Base-by-base conservation (phyloP, 106 monocot species). In the Acorus gramineus region DNA sequence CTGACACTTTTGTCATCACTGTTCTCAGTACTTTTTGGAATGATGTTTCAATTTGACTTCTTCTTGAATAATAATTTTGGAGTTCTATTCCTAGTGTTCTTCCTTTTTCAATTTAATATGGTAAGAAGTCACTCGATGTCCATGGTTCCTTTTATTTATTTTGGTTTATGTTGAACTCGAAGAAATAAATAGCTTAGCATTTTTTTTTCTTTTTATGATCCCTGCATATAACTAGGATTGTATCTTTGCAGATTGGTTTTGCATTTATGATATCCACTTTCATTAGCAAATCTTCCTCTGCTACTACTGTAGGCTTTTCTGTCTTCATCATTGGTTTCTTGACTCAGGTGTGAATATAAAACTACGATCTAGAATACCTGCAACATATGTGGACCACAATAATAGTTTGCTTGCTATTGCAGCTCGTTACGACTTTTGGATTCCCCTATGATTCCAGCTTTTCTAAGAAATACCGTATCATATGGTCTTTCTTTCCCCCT, bases 61-160 rank as follows among this genome's bases (percentile, higher is more conserved):
- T 95, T 95, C 84, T 63, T 90, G 71, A 62, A 87, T 11, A 95
- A 95, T 66, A 84, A 74, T 63, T 95, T 95, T 77, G 74, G 68
- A 28, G 51, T 95, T 13, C 60, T 95, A 3, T 87, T 95, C 71
- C 73, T 95, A 14, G 56, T 85, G 6, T 95, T 95, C 84, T 87
- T 90, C 61, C 82, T 95, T 46, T 95, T 95, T 76, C 87, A 95
- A 63, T 82, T 95, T 58, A 82, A 87, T 70, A 87, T 95, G 95
- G 95, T 95, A 85, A 67, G 28, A 28, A 28, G 60, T 46, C 44
- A 49, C 50, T 59, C 3, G 53, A 9, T 3, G 8, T 55, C 12
- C 47, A 50, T 28, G 58, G 7, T 42, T 28, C 5, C 51, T 64
- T 50, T 6, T 49, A 13, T 4, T 13, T 59, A 57, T 58, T 61